These are phyloP conservation scores for Atkinsonella texensis DNA, from an alignment of 2,329 filamentous ascomycete species.

Conservation along the genomic window DNA sequence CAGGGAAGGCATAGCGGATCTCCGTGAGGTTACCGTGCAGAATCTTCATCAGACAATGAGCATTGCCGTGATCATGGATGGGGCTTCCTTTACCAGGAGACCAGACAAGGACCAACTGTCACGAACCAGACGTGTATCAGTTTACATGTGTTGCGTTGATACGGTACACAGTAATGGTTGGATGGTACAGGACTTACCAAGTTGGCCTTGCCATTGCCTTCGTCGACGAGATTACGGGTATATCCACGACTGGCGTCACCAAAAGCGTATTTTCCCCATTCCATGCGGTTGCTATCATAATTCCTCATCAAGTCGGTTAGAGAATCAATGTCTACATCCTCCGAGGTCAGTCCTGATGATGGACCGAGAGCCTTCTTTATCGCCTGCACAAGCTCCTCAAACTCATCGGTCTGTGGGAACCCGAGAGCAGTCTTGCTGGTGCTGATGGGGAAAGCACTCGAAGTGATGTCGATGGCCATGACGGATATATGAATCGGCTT, in stretches of 20 bases:
- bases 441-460: constrained; percentile 13
- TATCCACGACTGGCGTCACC: constrained; percentile 60
- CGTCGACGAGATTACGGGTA: constrained; percentile 80
- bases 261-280: constrained; percentile 68
- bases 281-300: constrained; percentile 55
- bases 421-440: constrained; percentile 13
- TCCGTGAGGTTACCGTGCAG: constrained; percentile 69
- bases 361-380: constrained; percentile 66
- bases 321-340: constrained; percentile 64
- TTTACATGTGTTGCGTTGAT: neutral
- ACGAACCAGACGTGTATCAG: neutral
- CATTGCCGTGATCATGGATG: constrained; percentile 81
- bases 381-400: constrained; percentile 59
- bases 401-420: constrained; percentile 30
- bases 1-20: constrained; percentile 67
- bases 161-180: neutral
- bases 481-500: constrained; percentile 3
- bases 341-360: constrained; percentile 69
- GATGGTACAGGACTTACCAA: constrained; percentile 36
- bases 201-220: constrained; percentile 72
- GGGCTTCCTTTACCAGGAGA: constrained; percentile 70
- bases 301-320: constrained; percentile 61
- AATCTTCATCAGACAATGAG: constrained; percentile 88
- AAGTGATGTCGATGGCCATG: constrained; percentile 25
- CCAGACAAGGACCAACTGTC: constrained; percentile 78